These are phyloP conservation scores for Metarhizium album DNA, from an alignment of 2,329 filamentous ascomycete species.

Conservation along the genomic window DNA sequence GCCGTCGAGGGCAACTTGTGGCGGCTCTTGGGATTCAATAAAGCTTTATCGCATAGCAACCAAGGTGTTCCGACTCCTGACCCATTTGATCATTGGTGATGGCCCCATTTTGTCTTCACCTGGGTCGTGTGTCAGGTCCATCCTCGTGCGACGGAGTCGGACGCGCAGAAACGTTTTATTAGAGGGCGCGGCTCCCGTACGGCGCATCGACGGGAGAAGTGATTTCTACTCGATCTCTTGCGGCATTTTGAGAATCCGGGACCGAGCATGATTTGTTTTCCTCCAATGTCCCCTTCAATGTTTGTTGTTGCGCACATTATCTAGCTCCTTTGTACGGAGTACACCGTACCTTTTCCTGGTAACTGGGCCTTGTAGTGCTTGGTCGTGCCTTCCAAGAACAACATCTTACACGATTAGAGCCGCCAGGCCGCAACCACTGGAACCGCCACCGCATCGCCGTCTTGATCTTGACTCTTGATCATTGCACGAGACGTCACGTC, in stretches of 20 bases:
- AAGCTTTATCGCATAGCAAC: conserved; percentile 5
- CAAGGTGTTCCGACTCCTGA: not conserved
- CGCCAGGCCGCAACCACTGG: no score
- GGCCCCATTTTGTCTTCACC: not conserved
- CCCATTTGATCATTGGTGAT: not conserved
- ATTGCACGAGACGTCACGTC: not conserved
- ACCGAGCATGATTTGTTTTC: not conserved
- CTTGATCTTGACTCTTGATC: no score
- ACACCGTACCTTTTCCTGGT: no score
- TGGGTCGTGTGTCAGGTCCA: not conserved
- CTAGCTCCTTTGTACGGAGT: no score
- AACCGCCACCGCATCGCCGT: not conserved
- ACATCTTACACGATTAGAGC: not conserved
- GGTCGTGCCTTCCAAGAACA: not conserved
- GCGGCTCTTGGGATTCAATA: not conserved
- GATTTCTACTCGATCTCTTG: not conserved
- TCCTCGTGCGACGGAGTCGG: not conserved
- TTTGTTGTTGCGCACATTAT: no score
- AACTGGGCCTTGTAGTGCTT: not conserved
- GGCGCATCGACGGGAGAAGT: not conserved
- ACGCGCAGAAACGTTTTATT: not conserved
- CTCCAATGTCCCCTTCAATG: no score
- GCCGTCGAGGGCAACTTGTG: not conserved
- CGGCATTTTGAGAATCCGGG: not conserved
- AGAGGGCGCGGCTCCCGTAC: not conserved